phyloP scores from a whole-genome alignment of 2,329 filamentous ascomycete genomes.

The Falciphora oryzae region DNA sequence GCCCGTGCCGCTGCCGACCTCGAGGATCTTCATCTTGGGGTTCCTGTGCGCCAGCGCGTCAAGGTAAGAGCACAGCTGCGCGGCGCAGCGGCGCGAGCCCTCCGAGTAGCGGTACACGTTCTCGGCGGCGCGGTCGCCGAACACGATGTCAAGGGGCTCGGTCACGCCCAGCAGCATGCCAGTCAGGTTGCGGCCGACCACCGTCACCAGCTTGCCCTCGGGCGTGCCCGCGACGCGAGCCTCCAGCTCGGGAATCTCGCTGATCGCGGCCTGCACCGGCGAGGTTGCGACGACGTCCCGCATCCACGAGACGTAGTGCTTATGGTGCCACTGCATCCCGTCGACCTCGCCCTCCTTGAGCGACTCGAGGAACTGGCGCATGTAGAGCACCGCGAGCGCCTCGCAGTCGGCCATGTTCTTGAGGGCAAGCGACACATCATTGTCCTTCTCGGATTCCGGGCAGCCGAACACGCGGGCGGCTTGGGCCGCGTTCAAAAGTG shows the following conservation, averaged over 20 bases:
- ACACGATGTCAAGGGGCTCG: constrained; percentile 22
- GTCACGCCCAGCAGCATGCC: constrained; percentile 15
- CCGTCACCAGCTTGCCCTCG: constrained; percentile 18
- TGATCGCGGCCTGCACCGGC: not conserved
- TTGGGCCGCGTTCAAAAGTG: constrained; percentile 14
- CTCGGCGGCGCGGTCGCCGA: constrained; percentile 19
- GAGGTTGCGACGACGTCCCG: constrained; percentile 10
- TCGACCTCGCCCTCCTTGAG: constrained; percentile 6
- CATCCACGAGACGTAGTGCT: constrained; percentile 15
- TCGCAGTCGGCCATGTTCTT: constrained; percentile 17
- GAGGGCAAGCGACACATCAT: constrained; percentile 9
- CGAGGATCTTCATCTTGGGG: constrained; percentile 27
- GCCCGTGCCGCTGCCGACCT: constrained; percentile 28
- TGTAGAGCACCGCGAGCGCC: constrained; percentile 12
- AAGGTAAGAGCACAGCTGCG: constrained; percentile 16
- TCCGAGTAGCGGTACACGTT: constrained; percentile 20
- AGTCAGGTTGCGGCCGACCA: constrained; percentile 18
- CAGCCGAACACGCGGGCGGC: constrained; percentile 13
- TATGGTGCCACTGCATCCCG: constrained; percentile 14
- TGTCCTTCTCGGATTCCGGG: not conserved
- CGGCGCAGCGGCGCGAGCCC: constrained; percentile 16
- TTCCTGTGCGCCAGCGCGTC: constrained; percentile 19
- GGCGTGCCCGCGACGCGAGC: constrained; percentile 12
- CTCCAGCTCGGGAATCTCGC: constrained; percentile 4
- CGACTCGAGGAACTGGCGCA: constrained; percentile 13